These are phyloP conservation scores for Geotrichum europaeum DNA, from an alignment of 1,139 yeast species.

Conservation along the genomic window DNA sequence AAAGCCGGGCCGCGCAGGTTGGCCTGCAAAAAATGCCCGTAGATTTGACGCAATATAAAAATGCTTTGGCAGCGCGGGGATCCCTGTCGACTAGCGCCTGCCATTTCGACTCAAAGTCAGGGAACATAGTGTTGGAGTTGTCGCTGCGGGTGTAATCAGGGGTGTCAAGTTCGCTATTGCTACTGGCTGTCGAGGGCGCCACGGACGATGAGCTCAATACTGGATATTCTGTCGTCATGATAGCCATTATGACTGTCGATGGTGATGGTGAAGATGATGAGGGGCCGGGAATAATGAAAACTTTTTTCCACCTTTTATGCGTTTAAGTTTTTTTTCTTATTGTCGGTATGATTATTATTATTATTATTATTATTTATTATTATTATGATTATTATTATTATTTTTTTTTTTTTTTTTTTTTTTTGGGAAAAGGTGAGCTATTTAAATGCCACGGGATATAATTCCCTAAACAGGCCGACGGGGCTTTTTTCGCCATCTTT, in stretches of 20 bases:
- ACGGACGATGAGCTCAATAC: background rate
- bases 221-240: background rate
- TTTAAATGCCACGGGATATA: background rate
- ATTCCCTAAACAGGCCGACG: background rate
- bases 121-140: slow-evolving; percentile 8
- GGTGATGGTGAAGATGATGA: background rate
- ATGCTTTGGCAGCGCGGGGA: slow-evolving; percentile 26
- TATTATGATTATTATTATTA: background rate
- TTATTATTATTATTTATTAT: background rate
- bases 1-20: slow-evolving; percentile 24
- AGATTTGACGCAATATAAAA: slow-evolving; percentile 25
- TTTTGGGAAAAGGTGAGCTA: background rate
- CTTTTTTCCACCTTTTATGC: background rate
- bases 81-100: slow-evolving; percentile 23
- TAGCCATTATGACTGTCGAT: background rate
- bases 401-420: background rate
- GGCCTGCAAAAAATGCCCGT: slow-evolving; percentile 28
- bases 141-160: background rate
- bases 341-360: background rate
- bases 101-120: slow-evolving; percentile 20
- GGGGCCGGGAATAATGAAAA: background rate
- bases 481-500: background rate
- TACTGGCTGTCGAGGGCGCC: background rate
- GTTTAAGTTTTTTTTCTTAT: background rate
- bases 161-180: background rate